Base-by-base conservation (phyloP, 108 stramenopile species). In the Conticribra weissflogii region DNA sequence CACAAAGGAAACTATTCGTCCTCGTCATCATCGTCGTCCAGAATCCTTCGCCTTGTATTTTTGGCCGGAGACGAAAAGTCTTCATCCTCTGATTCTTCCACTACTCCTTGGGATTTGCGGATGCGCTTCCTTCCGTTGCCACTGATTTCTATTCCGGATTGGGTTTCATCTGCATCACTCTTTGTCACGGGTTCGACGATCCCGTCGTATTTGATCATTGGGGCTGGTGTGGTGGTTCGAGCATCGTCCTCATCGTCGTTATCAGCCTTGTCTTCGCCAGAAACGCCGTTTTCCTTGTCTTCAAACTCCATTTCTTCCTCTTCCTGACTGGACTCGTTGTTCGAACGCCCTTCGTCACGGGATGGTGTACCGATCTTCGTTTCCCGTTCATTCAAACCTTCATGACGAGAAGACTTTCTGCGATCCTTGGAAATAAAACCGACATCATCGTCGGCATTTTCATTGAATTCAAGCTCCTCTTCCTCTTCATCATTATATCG, bases 381-480 rank as follows among this genome's bases (percentile, higher is more conserved):
- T 48, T 50, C 23, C 0, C 4, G 21, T 54, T 53, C 34, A 2
- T 36, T 36, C 18, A 48, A 15, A 18, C 22, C 12, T 4, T 59
- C 24, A 18, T 25, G 57, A 46, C 57, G 66, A 8, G 44, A 62
- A 53, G 41, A 61, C 44, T 57, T 63, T 17, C 41, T 32, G n/a
- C 67, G 36, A 27, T 41, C 47, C 62, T 63, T 71, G 12, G 41
- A 9, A 17, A 45, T 36, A 56, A 60, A 30, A 22, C 47, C 62
- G 31, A 48, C 56, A 2, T 25, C 51, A 14, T 72, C 72, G 54
- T 66, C 62, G 25, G 69, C 41, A 48, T 86, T 68, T 29, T 56
- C 85, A 63, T 81, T 74, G 58, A 87, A 87, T 72, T 87, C 86
- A 15, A 77, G 25, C 31, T 87, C 86, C 17, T 70, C 78, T 60